Percentiles rank a stretch among this genome's conserved stretches.
Evolutionary conservation across 2,329 filamentous ascomycete genomes (phyloP).

Genomic region (Apiospora hydei): DNA sequence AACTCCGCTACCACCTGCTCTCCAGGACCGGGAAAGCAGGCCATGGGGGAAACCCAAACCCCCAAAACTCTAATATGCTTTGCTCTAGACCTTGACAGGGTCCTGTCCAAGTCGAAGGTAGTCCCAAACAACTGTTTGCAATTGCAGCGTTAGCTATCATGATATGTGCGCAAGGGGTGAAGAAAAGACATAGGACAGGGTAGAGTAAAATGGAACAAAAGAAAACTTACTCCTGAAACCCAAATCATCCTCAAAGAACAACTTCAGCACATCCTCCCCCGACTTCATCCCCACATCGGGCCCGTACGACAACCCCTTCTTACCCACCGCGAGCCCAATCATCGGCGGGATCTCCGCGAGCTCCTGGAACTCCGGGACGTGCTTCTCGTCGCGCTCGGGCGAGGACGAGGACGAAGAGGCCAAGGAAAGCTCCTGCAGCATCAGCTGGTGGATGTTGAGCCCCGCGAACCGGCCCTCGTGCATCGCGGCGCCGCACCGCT

Average conservation of each 20-base stretch:
- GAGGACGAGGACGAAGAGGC: not conserved
- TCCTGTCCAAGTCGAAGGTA: slow-evolving; percentile 40
- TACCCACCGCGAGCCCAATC: slow-evolving; percentile 76
- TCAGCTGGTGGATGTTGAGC: slow-evolving; percentile 71
- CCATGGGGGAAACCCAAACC: not conserved
- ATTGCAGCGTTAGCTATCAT: not conserved
- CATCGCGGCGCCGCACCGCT: slow-evolving; percentile 79
- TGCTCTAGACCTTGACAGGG: slow-evolving; percentile 31
- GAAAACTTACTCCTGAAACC: slow-evolving; percentile 65
- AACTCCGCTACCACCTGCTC: not conserved
- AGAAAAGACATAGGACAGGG: not conserved
- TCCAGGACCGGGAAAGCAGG: not conserved
- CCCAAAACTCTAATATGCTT: not conserved
- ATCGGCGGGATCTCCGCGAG: slow-evolving; percentile 65
- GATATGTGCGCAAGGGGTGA: not conserved
- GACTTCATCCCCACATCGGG: slow-evolving; percentile 60
- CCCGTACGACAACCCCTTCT: slow-evolving; percentile 70
- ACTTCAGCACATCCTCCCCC: slow-evolving; percentile 68
- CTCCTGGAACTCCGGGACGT: slow-evolving; percentile 53
- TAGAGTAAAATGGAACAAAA: not conserved
- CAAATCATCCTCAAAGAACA: slow-evolving; percentile 73
- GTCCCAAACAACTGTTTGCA: slow-evolving; percentile 40
- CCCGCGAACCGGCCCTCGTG: slow-evolving; percentile 73
- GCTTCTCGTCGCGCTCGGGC: slow-evolving; percentile 31
- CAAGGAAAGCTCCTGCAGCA: slow-evolving; percentile 51